Conservation (phyloP, 371 early-diverging fungal species). For the Chytridium lagenaria region DNA sequence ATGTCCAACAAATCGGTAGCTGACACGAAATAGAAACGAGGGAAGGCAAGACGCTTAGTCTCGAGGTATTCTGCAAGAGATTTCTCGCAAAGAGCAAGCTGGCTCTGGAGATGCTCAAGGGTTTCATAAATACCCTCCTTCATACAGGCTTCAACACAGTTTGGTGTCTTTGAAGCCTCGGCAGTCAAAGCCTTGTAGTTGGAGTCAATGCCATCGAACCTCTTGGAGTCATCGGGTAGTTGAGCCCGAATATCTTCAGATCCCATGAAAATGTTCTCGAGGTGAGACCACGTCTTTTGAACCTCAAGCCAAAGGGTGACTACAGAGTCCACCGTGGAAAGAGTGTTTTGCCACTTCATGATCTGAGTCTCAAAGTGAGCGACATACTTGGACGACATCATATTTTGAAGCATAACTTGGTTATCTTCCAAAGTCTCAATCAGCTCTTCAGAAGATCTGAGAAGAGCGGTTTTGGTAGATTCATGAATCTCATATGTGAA, state of each 20-base stretch:
- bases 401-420: constrained; percentile 70
- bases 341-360: constrained; percentile 65
- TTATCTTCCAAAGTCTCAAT: constrained; percentile 71
- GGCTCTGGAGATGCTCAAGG: constrained; percentile 63
- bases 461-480: constrained; percentile 55
- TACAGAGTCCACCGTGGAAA: constrained; percentile 64
- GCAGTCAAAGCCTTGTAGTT: constrained; percentile 62
- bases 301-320: constrained; percentile 66
- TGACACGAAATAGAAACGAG: constrained; percentile 71
- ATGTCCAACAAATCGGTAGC: constrained; percentile 67
- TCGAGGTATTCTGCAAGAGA: constrained; percentile 69
- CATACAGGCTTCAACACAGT: constrained; percentile 61
- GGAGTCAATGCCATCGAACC: constrained; percentile 65
- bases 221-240: constrained; percentile 67
- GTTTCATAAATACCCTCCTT: constrained; percentile 59
- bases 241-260: constrained; percentile 70
- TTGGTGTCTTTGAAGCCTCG: constrained; percentile 64
- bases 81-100: constrained; percentile 68
- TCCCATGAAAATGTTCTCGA: constrained; percentile 69
- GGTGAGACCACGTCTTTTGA: constrained; percentile 69
- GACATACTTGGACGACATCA: constrained; percentile 68
- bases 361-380: constrained; percentile 67
- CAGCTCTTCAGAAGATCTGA: constrained; percentile 64
- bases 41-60: constrained; percentile 68
- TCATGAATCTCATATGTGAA: constrained; percentile 68